These are phyloP conservation scores for Irpex rosettiformis DNA, from an alignment of 1,284 basidiomycete species.

Conservation along the genomic window DNA sequence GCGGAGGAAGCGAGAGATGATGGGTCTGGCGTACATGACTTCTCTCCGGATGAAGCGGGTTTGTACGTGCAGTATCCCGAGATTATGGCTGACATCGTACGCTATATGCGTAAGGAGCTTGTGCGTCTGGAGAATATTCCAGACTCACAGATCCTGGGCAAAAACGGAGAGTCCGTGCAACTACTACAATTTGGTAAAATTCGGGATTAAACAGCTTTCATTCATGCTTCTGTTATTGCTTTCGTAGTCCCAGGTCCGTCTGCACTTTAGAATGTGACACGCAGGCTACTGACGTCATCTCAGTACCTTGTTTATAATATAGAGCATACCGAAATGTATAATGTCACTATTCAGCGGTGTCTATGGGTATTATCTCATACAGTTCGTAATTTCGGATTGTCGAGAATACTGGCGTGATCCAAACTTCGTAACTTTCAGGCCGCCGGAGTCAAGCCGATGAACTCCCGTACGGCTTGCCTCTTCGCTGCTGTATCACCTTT, in stretches of 20 bases:
- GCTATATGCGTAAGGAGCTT: constrained; percentile 78
- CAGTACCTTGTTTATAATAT: not conserved
- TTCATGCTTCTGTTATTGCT: not conserved
- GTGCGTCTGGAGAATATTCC: constrained; percentile 66
- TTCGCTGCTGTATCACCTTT: constrained; percentile 35
- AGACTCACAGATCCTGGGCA: constrained; percentile 64
- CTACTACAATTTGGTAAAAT: constrained; percentile 27
- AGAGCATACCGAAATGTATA: constrained; percentile 2
- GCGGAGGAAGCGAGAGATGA: constrained; percentile 61
- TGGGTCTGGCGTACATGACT: constrained; percentile 70
- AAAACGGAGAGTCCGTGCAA: constrained; percentile 25
- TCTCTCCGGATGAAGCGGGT: constrained; percentile 51
- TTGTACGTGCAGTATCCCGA: constrained; percentile 76
- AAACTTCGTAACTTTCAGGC: not conserved
- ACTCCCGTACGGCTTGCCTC: constrained; percentile 33
- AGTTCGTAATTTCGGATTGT: not conserved
- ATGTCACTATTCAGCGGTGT: not conserved
- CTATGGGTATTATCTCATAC: not conserved
- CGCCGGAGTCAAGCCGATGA: constrained; percentile 32
- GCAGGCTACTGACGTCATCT: not conserved
- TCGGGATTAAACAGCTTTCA: constrained; percentile 1
- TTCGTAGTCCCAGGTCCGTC: not conserved
- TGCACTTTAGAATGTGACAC: not conserved
- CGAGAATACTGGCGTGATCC: not conserved
- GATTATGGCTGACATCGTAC: constrained; percentile 74